phyloP scores from a whole-genome alignment of 2,329 filamentous ascomycete species.

The Lachnellula suecica region DNA sequence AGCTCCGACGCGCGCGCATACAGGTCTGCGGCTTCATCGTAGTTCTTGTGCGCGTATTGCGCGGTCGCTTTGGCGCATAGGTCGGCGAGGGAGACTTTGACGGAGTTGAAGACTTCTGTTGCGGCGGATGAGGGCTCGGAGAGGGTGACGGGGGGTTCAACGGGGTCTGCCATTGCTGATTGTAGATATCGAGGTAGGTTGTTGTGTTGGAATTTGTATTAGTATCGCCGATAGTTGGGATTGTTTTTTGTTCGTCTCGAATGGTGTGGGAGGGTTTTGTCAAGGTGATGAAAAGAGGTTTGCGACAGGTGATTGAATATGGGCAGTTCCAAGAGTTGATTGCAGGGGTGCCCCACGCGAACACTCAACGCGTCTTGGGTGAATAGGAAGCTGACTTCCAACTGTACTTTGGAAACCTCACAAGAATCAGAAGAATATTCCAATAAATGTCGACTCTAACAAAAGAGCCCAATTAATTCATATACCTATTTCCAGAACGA shows the following conservation, averaged over 20 bases:
- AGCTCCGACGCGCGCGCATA: slow-evolving; percentile 88
- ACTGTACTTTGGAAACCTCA: too few species aligned
- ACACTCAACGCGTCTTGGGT: slow-evolving; percentile 14
- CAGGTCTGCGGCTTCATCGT: slow-evolving; percentile 78
- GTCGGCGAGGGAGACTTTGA: slow-evolving; percentile 69
- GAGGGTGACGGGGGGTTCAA: slow-evolving; percentile 24
- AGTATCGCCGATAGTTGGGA: not conserved
- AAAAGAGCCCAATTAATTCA: too few species aligned
- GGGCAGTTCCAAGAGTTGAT: not conserved
- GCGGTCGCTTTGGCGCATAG: slow-evolving; percentile 76
- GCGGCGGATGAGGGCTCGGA: slow-evolving; percentile 22
- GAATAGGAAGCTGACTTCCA: too few species aligned
- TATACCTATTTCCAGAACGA: too few species aligned
- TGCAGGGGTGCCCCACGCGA: slow-evolving; percentile 4
- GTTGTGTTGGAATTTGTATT: not conserved
- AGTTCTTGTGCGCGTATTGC: slow-evolving; percentile 87
- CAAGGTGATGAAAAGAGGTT: slow-evolving; percentile 9
- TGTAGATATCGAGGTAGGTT: not conserved
- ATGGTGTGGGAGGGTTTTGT: not conserved
- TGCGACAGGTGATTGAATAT: slow-evolving; percentile 11
- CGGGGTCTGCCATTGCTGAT: slow-evolving; percentile 27
- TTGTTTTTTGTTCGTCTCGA: not conserved
- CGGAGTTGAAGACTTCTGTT: slow-evolving; percentile 30
- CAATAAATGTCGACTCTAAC: too few species aligned
- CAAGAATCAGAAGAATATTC: too few species aligned